Percentiles rank a stretch among this genome's conserved stretches.
These are phyloP conservation scores for Platismatia glauca DNA, from an alignment of 495 filamentous ascomycete species.

Conservation along the genomic window DNA sequence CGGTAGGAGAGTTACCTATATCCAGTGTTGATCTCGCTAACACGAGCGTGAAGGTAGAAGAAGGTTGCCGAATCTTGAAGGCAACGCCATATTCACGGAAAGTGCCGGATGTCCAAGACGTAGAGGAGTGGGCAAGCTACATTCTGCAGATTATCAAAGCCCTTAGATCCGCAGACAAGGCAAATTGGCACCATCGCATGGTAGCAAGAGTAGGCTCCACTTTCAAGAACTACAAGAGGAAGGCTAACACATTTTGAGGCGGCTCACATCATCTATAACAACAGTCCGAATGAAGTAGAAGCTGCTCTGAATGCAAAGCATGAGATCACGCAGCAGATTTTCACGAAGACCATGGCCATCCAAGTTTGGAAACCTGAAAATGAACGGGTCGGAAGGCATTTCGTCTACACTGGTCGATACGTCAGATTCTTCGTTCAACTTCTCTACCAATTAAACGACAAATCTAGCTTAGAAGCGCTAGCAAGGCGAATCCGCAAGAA, in stretches of 20 bases:
- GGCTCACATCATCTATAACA: conserved; percentile 67
- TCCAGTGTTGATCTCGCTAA: conserved; percentile 1
- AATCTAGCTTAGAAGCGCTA: conserved; percentile 67
- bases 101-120: conserved; percentile 38
- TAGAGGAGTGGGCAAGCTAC: conserved; percentile 65
- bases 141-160: conserved; percentile 62
- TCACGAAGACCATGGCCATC: conserved; percentile 88
- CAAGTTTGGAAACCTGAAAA: conserved; percentile 95
- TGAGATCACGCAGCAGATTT: conserved; percentile 77
- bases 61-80: conserved; percentile 46
- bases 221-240: not conserved
- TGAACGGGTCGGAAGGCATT: conserved; percentile 84
- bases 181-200: conserved; percentile 96
- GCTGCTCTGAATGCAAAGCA: conserved; percentile 56
- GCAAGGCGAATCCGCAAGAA: conserved; percentile 75
- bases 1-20: conserved; percentile 28
- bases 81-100: conserved; percentile 50
- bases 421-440: conserved; percentile 70
- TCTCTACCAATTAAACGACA: conserved; percentile 67
- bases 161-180: conserved; percentile 79
- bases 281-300: conserved; percentile 34
- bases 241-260: conserved; percentile 32
- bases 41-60: conserved; percentile 31
- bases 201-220: conserved; percentile 49
- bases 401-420: conserved; percentile 88